These are phyloP conservation scores for Phaseolus lunatus DNA, from an alignment of 306 rosid species.

Conservation along the genomic window DNA sequence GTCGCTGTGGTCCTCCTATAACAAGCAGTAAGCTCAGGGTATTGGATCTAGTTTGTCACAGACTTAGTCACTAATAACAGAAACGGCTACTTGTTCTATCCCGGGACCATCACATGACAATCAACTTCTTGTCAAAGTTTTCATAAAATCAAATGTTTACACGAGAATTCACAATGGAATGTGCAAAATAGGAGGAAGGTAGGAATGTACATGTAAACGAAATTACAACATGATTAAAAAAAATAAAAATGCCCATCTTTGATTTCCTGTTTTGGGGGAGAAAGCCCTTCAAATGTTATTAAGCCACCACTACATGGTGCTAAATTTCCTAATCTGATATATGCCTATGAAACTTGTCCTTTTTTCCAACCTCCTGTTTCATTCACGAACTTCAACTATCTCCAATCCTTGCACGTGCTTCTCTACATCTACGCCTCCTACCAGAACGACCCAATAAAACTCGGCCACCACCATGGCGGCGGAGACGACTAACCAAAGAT, in stretches of 20 bases:
- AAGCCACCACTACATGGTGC: conserved; percentile 56
- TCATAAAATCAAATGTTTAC: conserved; percentile 51
- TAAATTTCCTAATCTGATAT: conserved; percentile 55
- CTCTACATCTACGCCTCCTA: conserved; percentile 85
- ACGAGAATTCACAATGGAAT: conserved; percentile 50
- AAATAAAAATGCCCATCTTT: conserved; percentile 53
- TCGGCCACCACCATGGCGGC: conserved; percentile 70
- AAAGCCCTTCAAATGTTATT: conserved; percentile 59
- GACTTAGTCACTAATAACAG: neutral
- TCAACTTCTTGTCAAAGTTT: conserved; percentile 32
- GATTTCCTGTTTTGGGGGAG: conserved; percentile 47
- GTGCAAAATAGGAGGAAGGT: conserved; percentile 61
- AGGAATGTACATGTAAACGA: conserved; percentile 60
- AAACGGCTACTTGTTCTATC: conserved; percentile 28
- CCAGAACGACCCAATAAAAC: conserved; percentile 75
- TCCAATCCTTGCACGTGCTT: conserved; percentile 45
- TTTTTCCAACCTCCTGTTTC: conserved; percentile 65
- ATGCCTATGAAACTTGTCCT: conserved; percentile 57
- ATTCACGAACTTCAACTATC: conserved; percentile 43
- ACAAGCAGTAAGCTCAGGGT: neutral
- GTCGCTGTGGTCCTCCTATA: neutral
- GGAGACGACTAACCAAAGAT: conserved; percentile 82
- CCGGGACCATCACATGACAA: conserved; percentile 31
- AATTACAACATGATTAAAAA: conserved; percentile 50
- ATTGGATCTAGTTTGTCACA: neutral